Base-by-base conservation (phyloP, 2,329 filamentous ascomycete genomes). In the Raffaelea ambrosiae region DNA sequence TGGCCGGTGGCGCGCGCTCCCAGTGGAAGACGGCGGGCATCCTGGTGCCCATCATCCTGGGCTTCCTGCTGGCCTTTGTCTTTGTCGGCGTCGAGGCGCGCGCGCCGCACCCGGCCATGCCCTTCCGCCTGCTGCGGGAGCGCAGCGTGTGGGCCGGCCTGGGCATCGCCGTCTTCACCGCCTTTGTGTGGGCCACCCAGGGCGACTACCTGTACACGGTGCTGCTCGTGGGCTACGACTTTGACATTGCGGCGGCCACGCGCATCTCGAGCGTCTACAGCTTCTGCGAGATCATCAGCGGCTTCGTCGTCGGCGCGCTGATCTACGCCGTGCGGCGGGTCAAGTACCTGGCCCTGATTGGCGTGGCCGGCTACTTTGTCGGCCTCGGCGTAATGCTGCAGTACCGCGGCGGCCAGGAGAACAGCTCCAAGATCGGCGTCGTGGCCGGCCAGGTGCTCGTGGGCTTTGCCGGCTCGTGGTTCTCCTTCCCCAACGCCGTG, bases 141-240 rank as follows among this genome's bases (percentile, higher is more conserved):
- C 77, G 81, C 23, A 71, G 70, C 14, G 72, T 83, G 18, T 83
- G 79, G 77, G 77, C 70, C 5, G 72, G 80, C 5, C 62, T 84
- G 31, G 77, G 76, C 2, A 79, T 85, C 43, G 78, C 40, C 20
- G 22, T 41, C 9, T 41, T 41, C 22, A 41, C 40, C 19, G 4
- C 40, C 9, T 41, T 41, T 41, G 40, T 41, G 11, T 41, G 40
- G 20, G 40, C 40, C 18, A 23, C 19, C 16, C 40, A 41, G 40
- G 40, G 40, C 35, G 35, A 38, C 18, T 38, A 38, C 16, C 35
- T 38, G 18, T 38, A 38, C 35, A 38, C 35, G 35, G 35, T 38
- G 35, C 35, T 38, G 14, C 7, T 38, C 8, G 35, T 38, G 7
- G 35, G 35, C 35, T 38, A 38, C 35, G 35, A 38, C 35, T 38